phyloP scores from a whole-genome alignment of 2,329 filamentous ascomycete species.

The Fusarium algeriense region DNA sequence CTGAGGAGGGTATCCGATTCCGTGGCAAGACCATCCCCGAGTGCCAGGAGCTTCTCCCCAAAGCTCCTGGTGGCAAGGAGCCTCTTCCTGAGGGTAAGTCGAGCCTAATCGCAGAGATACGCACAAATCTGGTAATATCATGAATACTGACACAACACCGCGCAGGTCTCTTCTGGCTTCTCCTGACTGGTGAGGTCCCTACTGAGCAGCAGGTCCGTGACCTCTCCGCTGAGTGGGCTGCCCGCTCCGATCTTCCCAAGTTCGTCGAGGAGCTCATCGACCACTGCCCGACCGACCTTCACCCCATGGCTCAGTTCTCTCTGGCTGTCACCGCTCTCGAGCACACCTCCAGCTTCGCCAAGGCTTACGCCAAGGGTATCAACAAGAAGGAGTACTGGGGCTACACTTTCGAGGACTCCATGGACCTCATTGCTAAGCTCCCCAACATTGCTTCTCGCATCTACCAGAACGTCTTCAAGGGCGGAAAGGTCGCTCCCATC shows the following conservation, averaged over 20 bases:
- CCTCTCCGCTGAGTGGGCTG: constrained; percentile 98
- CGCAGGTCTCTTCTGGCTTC: constrained; percentile 97
- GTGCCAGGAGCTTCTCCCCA: constrained; percentile 97
- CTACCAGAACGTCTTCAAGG: constrained; percentile 99
- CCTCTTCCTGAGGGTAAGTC: constrained; percentile 88
- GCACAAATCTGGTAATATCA: neutral
- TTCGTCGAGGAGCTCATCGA: constrained; percentile 99
- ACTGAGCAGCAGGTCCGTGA: constrained; percentile 98
- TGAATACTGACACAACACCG: constrained; percentile 28
- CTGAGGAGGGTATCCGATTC: constrained; percentile 99
- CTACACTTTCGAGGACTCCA: constrained; percentile 99
- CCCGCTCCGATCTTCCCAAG: constrained; percentile 95
- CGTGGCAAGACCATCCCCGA: constrained; percentile 99
- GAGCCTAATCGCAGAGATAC: neutral
- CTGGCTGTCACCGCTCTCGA: constrained; percentile 97
- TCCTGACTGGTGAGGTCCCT: constrained; percentile 97
- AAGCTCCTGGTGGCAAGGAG: constrained; percentile 96
- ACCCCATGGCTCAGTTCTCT: constrained; percentile 99
- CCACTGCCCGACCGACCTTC: constrained; percentile 97
- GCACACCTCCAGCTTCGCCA: constrained; percentile 97
- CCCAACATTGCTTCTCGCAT: constrained; percentile 98
- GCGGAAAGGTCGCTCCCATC: constrained; percentile 94
- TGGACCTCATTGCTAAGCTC: constrained; percentile 99
- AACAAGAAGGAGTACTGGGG: constrained; percentile 99
- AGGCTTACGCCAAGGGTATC: constrained; percentile 98